A percentile compares a stretch with the other conserved stretches of the same genome.
These are phyloP conservation scores for Pseudocercospora fuligena DNA, from an alignment of 2,329 filamentous ascomycete species.

Conservation along the genomic window DNA sequence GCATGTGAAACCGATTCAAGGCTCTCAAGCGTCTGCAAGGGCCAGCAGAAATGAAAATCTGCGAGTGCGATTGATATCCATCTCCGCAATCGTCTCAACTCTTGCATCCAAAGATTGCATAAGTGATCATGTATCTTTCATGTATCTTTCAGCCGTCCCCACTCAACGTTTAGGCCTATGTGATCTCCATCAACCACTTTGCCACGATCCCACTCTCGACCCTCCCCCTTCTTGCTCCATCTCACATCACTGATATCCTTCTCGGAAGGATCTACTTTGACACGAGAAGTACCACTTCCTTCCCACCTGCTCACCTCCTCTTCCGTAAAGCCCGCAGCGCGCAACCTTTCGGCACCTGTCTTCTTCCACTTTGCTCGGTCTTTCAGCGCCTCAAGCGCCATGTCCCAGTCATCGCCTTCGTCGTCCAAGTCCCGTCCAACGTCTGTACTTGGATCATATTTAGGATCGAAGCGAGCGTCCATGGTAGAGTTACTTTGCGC, in stretches of 20 bases:
- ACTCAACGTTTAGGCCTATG: slow-evolving; percentile 56
- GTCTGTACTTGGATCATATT: slow-evolving; percentile 64
- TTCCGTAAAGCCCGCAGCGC: slow-evolving; percentile 77
- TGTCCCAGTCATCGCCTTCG: slow-evolving; percentile 72
- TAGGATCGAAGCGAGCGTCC: slow-evolving; percentile 76
- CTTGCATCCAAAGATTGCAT: not conserved
- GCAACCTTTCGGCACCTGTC: slow-evolving; percentile 75
- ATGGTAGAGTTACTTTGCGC: slow-evolving; percentile 65
- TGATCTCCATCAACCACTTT: slow-evolving; percentile 64
- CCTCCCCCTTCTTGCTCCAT: slow-evolving; percentile 53
- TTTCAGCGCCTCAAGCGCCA: slow-evolving; percentile 75
- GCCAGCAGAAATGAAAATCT: no score
- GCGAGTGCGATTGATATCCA: no score
- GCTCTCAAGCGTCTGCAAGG: not conserved
- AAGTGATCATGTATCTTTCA: slow-evolving; percentile 19
- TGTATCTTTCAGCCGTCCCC: slow-evolving; percentile 43
- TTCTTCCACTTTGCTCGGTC: slow-evolving; percentile 80
- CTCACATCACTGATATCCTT: slow-evolving; percentile 57
- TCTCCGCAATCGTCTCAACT: not conserved
- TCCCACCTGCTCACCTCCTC: slow-evolving; percentile 55
- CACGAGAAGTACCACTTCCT: not conserved
- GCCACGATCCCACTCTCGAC: slow-evolving; percentile 69
- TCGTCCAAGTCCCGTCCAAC: slow-evolving; percentile 50
- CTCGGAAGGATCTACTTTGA: slow-evolving; percentile 45
- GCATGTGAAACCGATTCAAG: no score